Evolutionary conservation across 345 rosid genomes (phyloP).

Genomic region (Bruguiera parviflora): DNA sequence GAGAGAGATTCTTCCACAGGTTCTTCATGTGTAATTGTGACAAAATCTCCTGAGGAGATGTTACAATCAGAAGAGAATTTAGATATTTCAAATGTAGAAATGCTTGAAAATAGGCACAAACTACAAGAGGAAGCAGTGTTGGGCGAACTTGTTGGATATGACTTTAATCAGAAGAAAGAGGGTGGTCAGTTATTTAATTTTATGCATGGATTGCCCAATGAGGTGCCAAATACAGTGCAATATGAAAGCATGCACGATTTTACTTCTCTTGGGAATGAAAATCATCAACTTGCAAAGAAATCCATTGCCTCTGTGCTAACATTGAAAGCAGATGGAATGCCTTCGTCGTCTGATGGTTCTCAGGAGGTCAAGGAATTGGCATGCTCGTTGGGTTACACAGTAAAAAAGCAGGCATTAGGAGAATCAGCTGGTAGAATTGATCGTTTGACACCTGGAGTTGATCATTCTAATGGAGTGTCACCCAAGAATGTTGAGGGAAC

Average conservation of each 20-base stretch:
- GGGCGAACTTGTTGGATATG: conserved; percentile 4
- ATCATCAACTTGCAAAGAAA: conserved; percentile 5
- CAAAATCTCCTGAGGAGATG: conserved; percentile 8
- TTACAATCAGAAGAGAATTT: conserved; percentile 10
- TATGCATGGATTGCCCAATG: conserved; percentile 7
- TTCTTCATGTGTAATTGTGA: neutral
- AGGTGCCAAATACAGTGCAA: conserved; percentile 4
- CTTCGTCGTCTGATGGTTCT: conserved; percentile 2
- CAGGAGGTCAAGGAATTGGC: conserved; percentile 4
- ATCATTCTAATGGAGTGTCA: neutral
- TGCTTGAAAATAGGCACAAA: conserved; percentile 3
- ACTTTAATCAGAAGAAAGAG: neutral
- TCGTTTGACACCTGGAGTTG: conserved; percentile 7
- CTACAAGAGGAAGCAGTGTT: conserved; percentile 3
- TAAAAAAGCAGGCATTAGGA: conserved; percentile 11
- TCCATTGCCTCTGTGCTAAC: conserved; percentile 7
- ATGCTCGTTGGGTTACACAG: neutral
- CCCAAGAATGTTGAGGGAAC: conserved; percentile 9
- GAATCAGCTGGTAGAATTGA: conserved; percentile 12
- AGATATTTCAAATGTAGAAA: neutral
- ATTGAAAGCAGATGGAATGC: conserved; percentile 3
- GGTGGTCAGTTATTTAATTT: conserved; percentile 10
- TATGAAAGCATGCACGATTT: conserved; percentile 7
- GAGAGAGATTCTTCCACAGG: neutral
- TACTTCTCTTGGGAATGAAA: conserved; percentile 5